Percentiles rank a stretch among this genome's conserved stretches.
Conservation (phyloP, 176 grass and related monocot species). For the Guadua angustifolia region DNA sequence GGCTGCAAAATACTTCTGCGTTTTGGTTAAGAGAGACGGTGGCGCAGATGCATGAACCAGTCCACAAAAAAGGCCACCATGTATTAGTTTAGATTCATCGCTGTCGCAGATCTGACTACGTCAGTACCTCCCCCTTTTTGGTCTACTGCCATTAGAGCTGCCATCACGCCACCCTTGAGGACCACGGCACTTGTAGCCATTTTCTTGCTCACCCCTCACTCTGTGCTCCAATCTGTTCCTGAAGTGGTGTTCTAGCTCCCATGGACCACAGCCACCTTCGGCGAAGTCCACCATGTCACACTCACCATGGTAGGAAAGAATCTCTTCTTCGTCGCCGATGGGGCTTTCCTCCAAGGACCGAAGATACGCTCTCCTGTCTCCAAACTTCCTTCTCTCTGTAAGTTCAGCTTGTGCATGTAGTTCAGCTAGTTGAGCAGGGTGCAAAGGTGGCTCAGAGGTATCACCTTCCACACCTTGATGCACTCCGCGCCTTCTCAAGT, state of each 20-base stretch:
- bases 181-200: constrained; percentile 41
- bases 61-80: constrained; percentile 22
- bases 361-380: constrained; percentile 38
- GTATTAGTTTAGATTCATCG: constrained; percentile 5
- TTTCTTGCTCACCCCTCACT: constrained; percentile 45
- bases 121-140: constrained; percentile 52
- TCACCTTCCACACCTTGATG: constrained; percentile 34
- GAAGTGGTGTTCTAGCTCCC: constrained; percentile 34
- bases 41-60: constrained; percentile 23
- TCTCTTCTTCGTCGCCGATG: constrained; percentile 14
- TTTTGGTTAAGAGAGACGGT: neutral
- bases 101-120: constrained; percentile 16
- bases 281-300: constrained; percentile 45
- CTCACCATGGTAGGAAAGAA: constrained; percentile 39
- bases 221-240: constrained; percentile 46
- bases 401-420: constrained; percentile 46
- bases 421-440: constrained; percentile 40
- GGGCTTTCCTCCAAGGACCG: constrained; percentile 26
- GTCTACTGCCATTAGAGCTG: constrained; percentile 42
- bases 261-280: constrained; percentile 27
- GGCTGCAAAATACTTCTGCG: constrained; percentile 19
- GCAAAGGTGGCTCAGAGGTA: constrained; percentile 43
- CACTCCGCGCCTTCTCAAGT: constrained; percentile 37
- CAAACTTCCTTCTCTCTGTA: constrained; percentile 44
- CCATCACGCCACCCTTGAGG: constrained; percentile 49